Percentiles rank a stretch among this genome's conserved stretches.
These are phyloP conservation scores for Metschnikowia vanudenii DNA, from an alignment of 805 yeast species.

Conservation along the genomic window DNA sequence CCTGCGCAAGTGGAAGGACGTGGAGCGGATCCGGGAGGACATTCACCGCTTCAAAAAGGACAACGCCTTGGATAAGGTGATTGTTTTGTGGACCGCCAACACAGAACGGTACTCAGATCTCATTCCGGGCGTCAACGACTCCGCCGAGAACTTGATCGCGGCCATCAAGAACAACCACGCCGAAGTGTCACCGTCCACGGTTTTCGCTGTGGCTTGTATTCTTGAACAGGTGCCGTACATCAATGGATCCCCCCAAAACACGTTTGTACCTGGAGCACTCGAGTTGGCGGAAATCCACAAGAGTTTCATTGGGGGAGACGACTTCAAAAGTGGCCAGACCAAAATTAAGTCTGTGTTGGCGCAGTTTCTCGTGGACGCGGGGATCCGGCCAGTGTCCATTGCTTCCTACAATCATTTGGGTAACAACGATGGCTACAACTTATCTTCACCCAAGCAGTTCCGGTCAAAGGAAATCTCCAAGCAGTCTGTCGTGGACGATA, in stretches of 20 bases:
- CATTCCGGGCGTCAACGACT: constrained; percentile 79
- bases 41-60: constrained; percentile 71
- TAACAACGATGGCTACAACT: constrained; percentile 91
- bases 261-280: constrained; percentile 93
- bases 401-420: constrained; percentile 97
- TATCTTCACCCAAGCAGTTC: constrained; percentile 90
- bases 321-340: constrained; percentile 95
- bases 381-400: constrained; percentile 90
- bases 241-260: constrained; percentile 96
- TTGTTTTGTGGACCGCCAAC: constrained; percentile 95
- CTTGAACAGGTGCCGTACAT: constrained; percentile 86
- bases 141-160: constrained; percentile 71
- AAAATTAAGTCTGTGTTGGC: constrained; percentile 95
- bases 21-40: constrained; percentile 80
- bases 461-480: constrained; percentile 94
- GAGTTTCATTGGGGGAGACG: constrained; percentile 92
- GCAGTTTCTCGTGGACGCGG: constrained; percentile 94
- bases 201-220: constrained; percentile 91
- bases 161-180: constrained; percentile 75
- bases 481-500: constrained; percentile 90
- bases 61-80: constrained; percentile 79
- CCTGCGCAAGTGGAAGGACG: constrained; percentile 81
- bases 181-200: constrained; percentile 89
- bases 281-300: constrained; percentile 79
- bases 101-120: constrained; percentile 90